These are phyloP conservation scores for Asterochloris sp. DNA, from an alignment of 139 green algal species.

Conservation along the genomic window DNA sequence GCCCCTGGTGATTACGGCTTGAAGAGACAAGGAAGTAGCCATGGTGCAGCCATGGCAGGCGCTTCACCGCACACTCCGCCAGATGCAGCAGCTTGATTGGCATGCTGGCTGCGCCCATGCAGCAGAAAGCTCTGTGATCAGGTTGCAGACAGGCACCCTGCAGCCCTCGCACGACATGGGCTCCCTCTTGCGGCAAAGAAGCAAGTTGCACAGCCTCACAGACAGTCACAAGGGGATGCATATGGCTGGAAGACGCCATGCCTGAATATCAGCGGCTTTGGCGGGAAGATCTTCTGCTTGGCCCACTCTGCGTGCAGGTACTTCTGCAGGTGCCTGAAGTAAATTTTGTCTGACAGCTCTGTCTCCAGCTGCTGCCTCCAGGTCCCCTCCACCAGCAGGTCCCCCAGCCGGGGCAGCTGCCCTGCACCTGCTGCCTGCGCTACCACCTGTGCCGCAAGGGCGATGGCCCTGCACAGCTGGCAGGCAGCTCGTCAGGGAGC, in stretches of 20 bases:
- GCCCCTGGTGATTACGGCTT: no score
- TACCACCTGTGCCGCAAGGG: neutral
- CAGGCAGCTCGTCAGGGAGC: no score
- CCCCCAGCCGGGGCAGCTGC: constrained; percentile 16
- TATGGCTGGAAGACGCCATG: no score
- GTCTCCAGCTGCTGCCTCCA: constrained; percentile 47
- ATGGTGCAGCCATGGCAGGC: no score
- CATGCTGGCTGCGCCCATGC: neutral
- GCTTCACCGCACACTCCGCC: neutral
- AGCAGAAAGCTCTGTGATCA: neutral
- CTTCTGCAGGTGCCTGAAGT: constrained; percentile 44
- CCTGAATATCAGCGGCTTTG: constrained; percentile 74
- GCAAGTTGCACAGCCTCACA: neutral
- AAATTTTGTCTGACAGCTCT: constrained; percentile 48
- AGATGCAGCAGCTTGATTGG: neutral
- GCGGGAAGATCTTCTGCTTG: constrained; percentile 68
- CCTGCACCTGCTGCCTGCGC: neutral
- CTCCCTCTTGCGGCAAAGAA: neutral
- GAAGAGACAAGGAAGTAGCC: no score
- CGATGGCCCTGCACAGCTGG: no score
- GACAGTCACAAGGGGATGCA: neutral
- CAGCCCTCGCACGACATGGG: neutral
- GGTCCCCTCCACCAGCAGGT: constrained; percentile 56
- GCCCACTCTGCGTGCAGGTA: constrained; percentile 72
- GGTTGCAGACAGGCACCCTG: neutral